phyloP scores from a whole-genome alignment of 1,139 yeast species.

The Eremothecium coryli region DNA sequence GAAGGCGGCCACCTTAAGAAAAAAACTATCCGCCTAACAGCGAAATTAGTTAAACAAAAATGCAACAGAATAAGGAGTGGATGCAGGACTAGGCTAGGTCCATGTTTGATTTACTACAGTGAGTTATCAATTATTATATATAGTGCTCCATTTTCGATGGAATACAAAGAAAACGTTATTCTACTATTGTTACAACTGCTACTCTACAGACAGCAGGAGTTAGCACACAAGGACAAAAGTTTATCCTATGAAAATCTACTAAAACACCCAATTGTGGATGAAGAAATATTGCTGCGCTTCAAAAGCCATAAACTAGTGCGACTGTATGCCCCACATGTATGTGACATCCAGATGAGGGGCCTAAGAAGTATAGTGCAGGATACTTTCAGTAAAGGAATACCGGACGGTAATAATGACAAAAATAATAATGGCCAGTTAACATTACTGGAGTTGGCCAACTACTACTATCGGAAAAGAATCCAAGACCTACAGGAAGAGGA shows the following conservation, averaged over 20 bases:
- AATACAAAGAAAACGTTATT: conserved; percentile 17
- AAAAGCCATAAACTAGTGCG: conserved; percentile 19
- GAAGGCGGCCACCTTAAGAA: too few species aligned
- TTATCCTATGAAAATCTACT: conserved; percentile 15
- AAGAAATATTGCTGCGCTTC: conserved; percentile 16
- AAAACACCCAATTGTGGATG: conserved; percentile 24
- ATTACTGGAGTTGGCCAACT: conserved; percentile 23
- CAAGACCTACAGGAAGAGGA: conserved; percentile 17
- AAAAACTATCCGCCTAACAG: too few species aligned
- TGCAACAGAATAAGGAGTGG: too few species aligned
- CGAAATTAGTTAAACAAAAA: too few species aligned
- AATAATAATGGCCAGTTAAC: too few species aligned
- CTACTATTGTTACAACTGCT: conserved; percentile 24
- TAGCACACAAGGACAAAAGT: conserved; percentile 17
- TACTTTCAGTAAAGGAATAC: conserved; percentile 16
- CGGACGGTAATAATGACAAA: conserved; percentile 7
- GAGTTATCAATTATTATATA: too few species aligned
- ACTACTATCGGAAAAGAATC: conserved; percentile 22
- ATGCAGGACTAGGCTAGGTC: too few species aligned
- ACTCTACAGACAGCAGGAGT: conserved; percentile 23
- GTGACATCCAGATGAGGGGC: conserved; percentile 16
- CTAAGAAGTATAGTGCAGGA: conserved; percentile 19
- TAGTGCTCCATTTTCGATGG: too few species aligned
- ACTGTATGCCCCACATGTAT: conserved; percentile 20
- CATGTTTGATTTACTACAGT: too few species aligned